These are phyloP conservation scores for Cucurbita argyrosperma DNA, from an alignment of 306 rosid species.

Conservation along the genomic window DNA sequence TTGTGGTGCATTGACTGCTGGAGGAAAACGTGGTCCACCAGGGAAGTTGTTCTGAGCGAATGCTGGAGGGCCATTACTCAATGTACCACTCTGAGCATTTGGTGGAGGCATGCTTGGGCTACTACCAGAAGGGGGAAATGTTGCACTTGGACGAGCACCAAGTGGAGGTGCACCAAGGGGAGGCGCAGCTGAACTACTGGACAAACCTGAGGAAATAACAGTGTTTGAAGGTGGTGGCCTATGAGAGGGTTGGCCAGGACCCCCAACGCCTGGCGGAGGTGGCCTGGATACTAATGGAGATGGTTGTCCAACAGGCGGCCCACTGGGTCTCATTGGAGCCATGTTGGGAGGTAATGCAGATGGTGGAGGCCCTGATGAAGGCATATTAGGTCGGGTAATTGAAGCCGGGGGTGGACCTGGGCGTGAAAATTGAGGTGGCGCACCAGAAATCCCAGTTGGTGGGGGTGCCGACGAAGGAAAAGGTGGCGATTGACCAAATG, in stretches of 20 bases:
- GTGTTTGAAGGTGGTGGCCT: conserved; percentile 29
- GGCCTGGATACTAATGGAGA: conserved; percentile 33
- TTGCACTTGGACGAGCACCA: conserved; percentile 37
- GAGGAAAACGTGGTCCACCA: conserved; percentile 53
- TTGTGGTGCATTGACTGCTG: conserved; percentile 15
- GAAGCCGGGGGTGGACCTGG: conserved; percentile 64
- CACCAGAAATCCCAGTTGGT: conserved; percentile 31
- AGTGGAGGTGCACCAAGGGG: conserved; percentile 20
- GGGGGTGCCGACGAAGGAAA: conserved; percentile 38
- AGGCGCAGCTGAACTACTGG: conserved; percentile 24
- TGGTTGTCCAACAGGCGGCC: conserved; percentile 34
- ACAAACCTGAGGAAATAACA: conserved; percentile 21
- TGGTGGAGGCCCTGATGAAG: conserved; percentile 36
- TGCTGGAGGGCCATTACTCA: conserved; percentile 70
- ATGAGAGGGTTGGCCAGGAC: conserved; percentile 22
- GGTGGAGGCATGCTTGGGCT: conserved; percentile 20
- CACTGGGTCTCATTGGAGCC: conserved; percentile 21
- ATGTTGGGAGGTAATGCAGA: conserved; percentile 25
- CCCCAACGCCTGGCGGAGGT: conserved; percentile 32
- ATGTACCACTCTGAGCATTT: conserved; percentile 28
- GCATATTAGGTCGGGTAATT: conserved; percentile 31
- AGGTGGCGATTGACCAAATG: conserved; percentile 47
- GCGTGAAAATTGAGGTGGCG: conserved; percentile 37
- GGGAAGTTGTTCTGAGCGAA: conserved; percentile 33
- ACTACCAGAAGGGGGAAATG: conserved; percentile 29